Percentiles rank a stretch among this genome's conserved stretches.
phyloP scores from a whole-genome alignment of 129 eudicot species.

The Flaveria ramosissima region DNA sequence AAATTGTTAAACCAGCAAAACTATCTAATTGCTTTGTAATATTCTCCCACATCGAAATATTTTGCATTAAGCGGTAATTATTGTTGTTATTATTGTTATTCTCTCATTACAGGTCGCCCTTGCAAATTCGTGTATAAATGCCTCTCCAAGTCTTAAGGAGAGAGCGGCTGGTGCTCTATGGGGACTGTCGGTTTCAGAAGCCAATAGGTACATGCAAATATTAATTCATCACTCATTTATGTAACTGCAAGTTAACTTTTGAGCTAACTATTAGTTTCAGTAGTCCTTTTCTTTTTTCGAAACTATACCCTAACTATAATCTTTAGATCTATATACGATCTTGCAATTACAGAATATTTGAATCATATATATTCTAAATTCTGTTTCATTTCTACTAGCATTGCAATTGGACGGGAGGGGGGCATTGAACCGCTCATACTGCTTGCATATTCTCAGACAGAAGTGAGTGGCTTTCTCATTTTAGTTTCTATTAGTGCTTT shows the following conservation, averaged over 20 bases:
- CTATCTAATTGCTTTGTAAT: background rate
- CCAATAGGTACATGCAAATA: constrained; percentile 60
- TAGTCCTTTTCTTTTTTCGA: no score
- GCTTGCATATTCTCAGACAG: constrained; percentile 64
- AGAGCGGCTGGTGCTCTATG: constrained; percentile 98
- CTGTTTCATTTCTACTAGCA: constrained; percentile 44
- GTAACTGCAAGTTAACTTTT: no score
- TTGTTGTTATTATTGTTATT: constrained; percentile 5
- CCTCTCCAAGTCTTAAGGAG: constrained; percentile 93
- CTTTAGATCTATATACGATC: constrained; percentile 6
- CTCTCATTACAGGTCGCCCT: constrained; percentile 62
- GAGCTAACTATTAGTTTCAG: no score
- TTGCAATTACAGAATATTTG: background rate
- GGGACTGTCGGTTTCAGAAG: constrained; percentile 92
- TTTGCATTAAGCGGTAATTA: background rate
- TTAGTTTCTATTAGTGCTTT: constrained; percentile 7
- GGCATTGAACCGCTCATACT: constrained; percentile 83
- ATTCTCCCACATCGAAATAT: background rate
- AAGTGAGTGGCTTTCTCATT: constrained; percentile 49
- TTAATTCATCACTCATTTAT: no score
- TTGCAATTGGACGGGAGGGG: constrained; percentile 96
- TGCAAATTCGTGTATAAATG: constrained; percentile 71
- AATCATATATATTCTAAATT: constrained; percentile 2
- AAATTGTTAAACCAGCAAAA: background rate
- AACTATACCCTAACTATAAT: no score